Evolutionary conservation across 768 basidiomycete species (phyloP), one percentile per base, ranked within the genome.

Genomic region (Rhizopogon roseolus): DNA sequence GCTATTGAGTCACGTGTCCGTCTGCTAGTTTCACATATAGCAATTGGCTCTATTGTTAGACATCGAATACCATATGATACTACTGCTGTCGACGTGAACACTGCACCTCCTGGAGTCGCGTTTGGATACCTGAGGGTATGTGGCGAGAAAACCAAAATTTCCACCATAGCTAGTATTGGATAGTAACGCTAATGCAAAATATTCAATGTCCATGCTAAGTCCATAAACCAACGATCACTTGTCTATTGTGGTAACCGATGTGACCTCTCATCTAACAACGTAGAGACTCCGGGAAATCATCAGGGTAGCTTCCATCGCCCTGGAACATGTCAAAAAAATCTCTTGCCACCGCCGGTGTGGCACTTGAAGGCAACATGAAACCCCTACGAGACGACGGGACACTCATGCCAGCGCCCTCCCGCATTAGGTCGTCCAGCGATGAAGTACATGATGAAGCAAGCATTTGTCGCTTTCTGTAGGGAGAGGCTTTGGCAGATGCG

Each of bases 221-320:
- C 34, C 34, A 36, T 11, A 10, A 46, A 36, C 34, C 46, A 48
- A 48, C 8, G 32, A 36, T 14, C 16, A 14, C 32, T 25, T 32
- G 17, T 36, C 7, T 36, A 9, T 5, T 36, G 14, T 48, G 0
- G 19, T 36, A 49, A 41, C 17, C 17, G 25, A 25, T 10, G 5
- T 28, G 5, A 48, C 14, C 32, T 14, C 17, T 19, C 14, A 10
- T 16, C 14, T 22, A 34, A 22, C 29, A 48, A 42, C 61, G 65
- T 27, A 70, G 43, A 28, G 68, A 70, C 39, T 64, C 63, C 22
- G 68, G 68, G 56, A 70, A 70, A 55, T 71, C 63, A 37, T 64
- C 54, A 40, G 68, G 68, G 40, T 71, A 70, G 28, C 68, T 70
- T 41, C 66, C 68, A 32, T 70, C 67, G 19, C 63, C 70, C 22